Evolutionary conservation across 805 yeast genomes (phyloP), one percentile per base, ranked within the genome.

Genomic region (Scheffersomyces ergatensis): DNA sequence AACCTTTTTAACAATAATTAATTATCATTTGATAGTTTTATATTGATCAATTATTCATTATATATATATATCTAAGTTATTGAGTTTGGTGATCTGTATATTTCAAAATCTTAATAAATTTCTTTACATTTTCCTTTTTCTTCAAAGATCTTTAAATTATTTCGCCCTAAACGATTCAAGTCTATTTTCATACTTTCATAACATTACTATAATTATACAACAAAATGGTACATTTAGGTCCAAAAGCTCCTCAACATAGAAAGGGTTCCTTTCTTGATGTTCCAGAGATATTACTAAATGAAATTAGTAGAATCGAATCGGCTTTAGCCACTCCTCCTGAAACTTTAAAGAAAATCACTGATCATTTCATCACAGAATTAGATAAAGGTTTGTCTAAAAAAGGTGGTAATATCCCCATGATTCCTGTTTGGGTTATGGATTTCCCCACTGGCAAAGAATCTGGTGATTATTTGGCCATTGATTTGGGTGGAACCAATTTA

Each of bases 401-500:
- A 43, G 92, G 93, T 38, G 95, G 93, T 44, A 84, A 83, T 63
- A 88, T 89, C 57, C 98, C 99, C 46, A 92, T 92, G 98, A 89
- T 85, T 60, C 96, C 96, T 36, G 87, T 95, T 47, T 92, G 97
- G 97, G 97, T 92, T 41, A 72, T 89, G 76, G 95, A 85, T 57
- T 85, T 74, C 72, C 97, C 98, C 50, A 83, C 92, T 37, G 99
- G 99, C 50, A 70, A 80, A 51, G 99, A 92, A 65, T 77, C 76
- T 32, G 99, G 99, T 50, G 83, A 88, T 51, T 92, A 77, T 66
- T 70, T 92, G 60, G 97, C 98, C 39, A 85, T 93, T 45, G 99
- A 92, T 64, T 77, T 92, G 70, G 99, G 99, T 62, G 99, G 99
- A 47, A 92, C 99, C 47, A 92, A 92, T 71, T 76, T 92, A 65